Evolutionary conservation across 177 flowering plant genomes (phyloP).

Genomic region (Telopea speciosissima): DNA sequence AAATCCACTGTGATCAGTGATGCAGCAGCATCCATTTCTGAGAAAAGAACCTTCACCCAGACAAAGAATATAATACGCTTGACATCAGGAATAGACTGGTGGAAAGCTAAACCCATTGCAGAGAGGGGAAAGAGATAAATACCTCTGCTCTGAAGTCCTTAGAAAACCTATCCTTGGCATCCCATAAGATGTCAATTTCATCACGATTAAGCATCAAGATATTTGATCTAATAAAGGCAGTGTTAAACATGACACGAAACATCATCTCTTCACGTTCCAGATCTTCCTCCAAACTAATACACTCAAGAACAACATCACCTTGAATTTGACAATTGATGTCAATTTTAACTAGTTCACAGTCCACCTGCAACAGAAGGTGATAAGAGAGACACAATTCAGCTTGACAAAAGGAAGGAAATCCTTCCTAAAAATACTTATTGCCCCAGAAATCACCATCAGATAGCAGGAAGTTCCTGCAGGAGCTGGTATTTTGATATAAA

Average conservation of each 20-base stretch:
- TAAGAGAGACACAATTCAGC: not conserved
- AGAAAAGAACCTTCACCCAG: conserved; percentile 67
- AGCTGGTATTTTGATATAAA: not conserved
- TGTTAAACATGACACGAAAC: conserved; percentile 85
- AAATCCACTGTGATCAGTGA: conserved; percentile 44
- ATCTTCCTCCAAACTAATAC: conserved; percentile 64
- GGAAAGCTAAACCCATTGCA: conserved; percentile 1
- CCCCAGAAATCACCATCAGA: not conserved
- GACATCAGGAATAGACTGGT: not conserved
- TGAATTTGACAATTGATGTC: conserved; percentile 81
- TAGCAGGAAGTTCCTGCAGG: not conserved
- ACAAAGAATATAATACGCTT: conserved; percentile 6
- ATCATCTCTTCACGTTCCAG: conserved; percentile 69
- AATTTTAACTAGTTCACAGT: conserved; percentile 77
- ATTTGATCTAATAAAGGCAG: conserved; percentile 89
- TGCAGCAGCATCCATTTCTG: conserved; percentile 78
- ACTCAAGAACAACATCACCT: conserved; percentile 96
- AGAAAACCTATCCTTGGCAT: conserved; percentile 66
- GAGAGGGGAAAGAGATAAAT: conserved; percentile 8
- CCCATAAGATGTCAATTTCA: conserved; percentile 80
- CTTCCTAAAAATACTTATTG: not conserved
- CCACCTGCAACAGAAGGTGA: conserved; percentile 53
- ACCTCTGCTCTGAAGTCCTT: conserved; percentile 93
- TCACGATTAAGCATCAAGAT: conserved; percentile 84
- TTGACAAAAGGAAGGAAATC: not conserved